Evolutionary conservation across 1,284 basidiomycete species (phyloP).

Genomic region (Xerocomus cyaneibrunnescens): DNA sequence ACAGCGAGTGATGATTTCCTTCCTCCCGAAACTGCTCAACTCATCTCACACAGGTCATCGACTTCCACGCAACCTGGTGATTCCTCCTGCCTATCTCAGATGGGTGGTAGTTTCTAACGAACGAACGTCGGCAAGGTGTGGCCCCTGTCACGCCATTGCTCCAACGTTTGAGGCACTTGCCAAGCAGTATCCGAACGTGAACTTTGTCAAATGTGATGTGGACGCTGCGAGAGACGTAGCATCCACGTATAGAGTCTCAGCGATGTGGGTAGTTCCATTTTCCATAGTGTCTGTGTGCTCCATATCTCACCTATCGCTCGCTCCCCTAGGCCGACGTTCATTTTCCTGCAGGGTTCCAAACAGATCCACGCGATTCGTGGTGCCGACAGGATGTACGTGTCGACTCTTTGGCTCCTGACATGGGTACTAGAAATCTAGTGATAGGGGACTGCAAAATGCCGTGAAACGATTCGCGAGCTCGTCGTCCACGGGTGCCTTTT

Average conservation of each 20-base stretch:
- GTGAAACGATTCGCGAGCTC: slow-evolving; percentile 50
- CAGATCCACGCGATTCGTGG: slow-evolving; percentile 70
- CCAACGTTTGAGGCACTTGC: slow-evolving; percentile 67
- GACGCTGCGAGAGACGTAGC: slow-evolving; percentile 69
- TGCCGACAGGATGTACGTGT: slow-evolving; percentile 59
- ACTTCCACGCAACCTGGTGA: slow-evolving; percentile 79
- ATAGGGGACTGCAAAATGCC: slow-evolving; percentile 58
- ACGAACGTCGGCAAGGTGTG: slow-evolving; percentile 55
- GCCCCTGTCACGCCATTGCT: slow-evolving; percentile 77
- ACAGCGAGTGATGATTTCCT: slow-evolving; percentile 44
- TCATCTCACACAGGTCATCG: slow-evolving; percentile 58
- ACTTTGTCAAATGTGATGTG: slow-evolving; percentile 80
- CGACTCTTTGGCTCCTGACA: background rate
- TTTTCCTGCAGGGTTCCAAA: slow-evolving; percentile 66
- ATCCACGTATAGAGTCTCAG: slow-evolving; percentile 54
- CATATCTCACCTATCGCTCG: background rate
- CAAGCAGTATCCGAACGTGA: slow-evolving; percentile 63
- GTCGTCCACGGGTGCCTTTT: slow-evolving; percentile 46
- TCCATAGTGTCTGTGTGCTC: background rate
- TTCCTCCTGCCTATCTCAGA: slow-evolving; percentile 13
- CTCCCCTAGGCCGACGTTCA: slow-evolving; percentile 69
- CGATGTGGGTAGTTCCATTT: slow-evolving; percentile 51
- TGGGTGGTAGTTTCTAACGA: slow-evolving; percentile 11
- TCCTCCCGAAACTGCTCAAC: background rate
- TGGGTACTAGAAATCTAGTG: slow-evolving; percentile 1